These are phyloP conservation scores for Macaranga tanarius DNA, from an alignment of 441 rosid species.

Conservation along the genomic window DNA sequence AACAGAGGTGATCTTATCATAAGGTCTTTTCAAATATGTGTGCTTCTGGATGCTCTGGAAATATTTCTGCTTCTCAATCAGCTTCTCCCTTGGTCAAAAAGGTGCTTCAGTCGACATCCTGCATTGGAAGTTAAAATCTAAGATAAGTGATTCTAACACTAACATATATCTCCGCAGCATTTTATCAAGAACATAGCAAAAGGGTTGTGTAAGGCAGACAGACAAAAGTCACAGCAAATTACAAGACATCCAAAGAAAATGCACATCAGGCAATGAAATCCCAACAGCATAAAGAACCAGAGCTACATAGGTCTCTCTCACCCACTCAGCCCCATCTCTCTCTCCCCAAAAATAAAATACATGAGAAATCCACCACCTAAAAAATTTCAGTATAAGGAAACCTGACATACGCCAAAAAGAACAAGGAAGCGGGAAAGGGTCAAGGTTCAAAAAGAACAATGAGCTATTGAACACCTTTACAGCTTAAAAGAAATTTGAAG, in stretches of 20 bases:
- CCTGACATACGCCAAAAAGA: too few species aligned
- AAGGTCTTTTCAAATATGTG: conserved; percentile 74
- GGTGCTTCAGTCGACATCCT: conserved; percentile 56
- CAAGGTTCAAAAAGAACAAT: too few species aligned
- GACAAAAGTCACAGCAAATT: too few species aligned
- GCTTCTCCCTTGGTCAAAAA: conserved; percentile 76
- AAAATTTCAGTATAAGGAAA: too few species aligned
- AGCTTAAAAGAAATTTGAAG: too few species aligned
- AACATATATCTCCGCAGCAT: background rate
- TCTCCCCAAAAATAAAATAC: too few species aligned
- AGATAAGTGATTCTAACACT: background rate
- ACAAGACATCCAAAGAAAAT: too few species aligned
- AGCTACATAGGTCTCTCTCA: background rate
- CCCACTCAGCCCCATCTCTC: too few species aligned
- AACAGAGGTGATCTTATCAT: conserved; percentile 72
- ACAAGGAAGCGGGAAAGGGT: too few species aligned
- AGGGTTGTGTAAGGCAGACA: too few species aligned
- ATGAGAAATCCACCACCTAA: too few species aligned
- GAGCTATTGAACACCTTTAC: too few species aligned
- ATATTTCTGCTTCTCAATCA: conserved; percentile 62
- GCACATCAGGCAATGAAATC: background rate
- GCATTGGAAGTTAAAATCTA: conserved; percentile 11
- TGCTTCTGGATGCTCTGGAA: conserved; percentile 68
- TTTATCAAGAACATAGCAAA: background rate
- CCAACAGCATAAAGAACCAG: background rate